Conservation (phyloP, 305 asterid species). For the Andrographis paniculata region DNA sequence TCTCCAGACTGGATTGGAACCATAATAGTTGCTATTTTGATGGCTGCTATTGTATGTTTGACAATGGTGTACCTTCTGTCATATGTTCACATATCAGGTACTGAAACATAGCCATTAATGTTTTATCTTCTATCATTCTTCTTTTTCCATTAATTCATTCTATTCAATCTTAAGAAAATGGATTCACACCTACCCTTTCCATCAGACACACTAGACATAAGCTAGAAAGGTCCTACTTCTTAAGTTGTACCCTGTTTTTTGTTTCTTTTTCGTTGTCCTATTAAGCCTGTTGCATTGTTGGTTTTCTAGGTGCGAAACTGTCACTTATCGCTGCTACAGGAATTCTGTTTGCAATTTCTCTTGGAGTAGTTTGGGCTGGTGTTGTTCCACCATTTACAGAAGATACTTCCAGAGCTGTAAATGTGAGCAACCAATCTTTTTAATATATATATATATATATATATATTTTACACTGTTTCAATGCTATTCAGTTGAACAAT, state of each 20-base stretch:
- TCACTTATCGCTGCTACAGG: slow-evolving; percentile 22
- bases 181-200: neutral
- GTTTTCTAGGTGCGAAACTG: neutral
- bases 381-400: slow-evolving; percentile 65
- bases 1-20: slow-evolving; percentile 67
- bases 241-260: neutral
- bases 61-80: slow-evolving; percentile 74
- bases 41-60: slow-evolving; percentile 70
- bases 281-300: neutral
- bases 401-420: slow-evolving; percentile 75
- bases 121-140: neutral
- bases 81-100: slow-evolving; percentile 90
- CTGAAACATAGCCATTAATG: too few relatives aligned
- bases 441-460: neutral
- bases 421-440: slow-evolving; percentile 38
- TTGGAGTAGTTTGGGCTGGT: slow-evolving; percentile 42
- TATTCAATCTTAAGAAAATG: neutral
- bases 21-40: slow-evolving; percentile 48
- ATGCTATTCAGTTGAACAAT: too few relatives aligned
- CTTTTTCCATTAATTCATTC: neutral
- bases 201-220: neutral
- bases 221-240: neutral
- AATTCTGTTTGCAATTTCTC: slow-evolving; percentile 41
- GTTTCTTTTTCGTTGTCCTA: neutral
- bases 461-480: too few relatives aligned